Evolutionary conservation across 225 moss, liverwort and hornwort genomes (phyloP), one percentile per base, ranked within the genome.

Genomic region (Takakia lepidozioides): DNA sequence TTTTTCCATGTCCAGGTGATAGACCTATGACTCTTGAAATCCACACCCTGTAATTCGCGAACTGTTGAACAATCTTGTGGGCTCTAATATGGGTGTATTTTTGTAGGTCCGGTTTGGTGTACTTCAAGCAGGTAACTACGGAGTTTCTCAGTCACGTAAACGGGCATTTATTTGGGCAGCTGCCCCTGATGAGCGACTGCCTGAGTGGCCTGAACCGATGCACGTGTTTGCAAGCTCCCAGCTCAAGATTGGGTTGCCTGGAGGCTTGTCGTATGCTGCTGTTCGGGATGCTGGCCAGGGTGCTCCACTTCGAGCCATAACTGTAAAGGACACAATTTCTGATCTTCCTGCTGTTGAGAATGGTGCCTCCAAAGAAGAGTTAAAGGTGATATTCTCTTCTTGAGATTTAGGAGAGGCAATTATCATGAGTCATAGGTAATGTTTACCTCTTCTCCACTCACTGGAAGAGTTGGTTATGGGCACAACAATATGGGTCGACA

Each of bases 121-220:
- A 50, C 82, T 98, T 25, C 90, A 98, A 87, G 95, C 95, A 45
- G 95, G 95, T 13, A 98, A 98, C 49, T 98, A 91, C 37, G 95
- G 95, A 17, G 85, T 98, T 7, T 70, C 95, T 18, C 95, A 98
- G 55, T 98, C 95, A 42, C 80, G 95, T 48, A 98, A 98, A 62
- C 73, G 95, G 64, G 95, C 90, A 43, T 98, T 98, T 38, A 87
- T 98, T 36, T 98, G 95, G 95, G 91, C 95, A 55, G 91, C 85
- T 51, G 82, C 80, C 55, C 78, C 85, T 14, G 56, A 68, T 14
- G 90, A 98, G 61, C 39, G 49, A 43, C 38, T 98, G 45, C 95
- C 95, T 0, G 87, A 98, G 38, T 98, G 95, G 95, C 95, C 95
- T 38, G 77, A 98, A 65, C 90, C 95, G n/a, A 60, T 73, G 72